Conservation (phyloP, 352 stramenopile species). For the Globisporangium canariense region DNA sequence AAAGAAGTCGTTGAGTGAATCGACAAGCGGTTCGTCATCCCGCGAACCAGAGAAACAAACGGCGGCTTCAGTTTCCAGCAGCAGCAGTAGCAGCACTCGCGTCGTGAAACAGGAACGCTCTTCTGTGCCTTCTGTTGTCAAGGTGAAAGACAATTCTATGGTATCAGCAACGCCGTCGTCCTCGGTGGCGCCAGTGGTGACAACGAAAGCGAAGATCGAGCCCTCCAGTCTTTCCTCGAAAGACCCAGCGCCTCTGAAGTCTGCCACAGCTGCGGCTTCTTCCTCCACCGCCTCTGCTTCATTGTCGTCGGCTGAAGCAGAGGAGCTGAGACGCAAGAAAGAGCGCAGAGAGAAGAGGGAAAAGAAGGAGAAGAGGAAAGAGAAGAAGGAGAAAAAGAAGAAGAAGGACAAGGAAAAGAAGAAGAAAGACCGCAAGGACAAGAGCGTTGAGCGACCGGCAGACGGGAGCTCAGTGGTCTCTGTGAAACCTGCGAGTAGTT, state of each 20-base stretch:
- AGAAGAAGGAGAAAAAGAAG: constrained; percentile 53
- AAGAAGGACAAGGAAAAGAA: constrained; percentile 60
- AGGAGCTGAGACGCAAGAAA: constrained; percentile 43
- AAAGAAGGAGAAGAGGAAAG: constrained; percentile 69
- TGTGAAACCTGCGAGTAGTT: constrained; percentile 3
- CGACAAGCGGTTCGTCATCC: constrained; percentile 13
- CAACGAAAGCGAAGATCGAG: constrained; percentile 1
- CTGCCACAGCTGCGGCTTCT: background rate
- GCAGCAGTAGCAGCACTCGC: background rate
- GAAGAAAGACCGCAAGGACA: constrained; percentile 40
- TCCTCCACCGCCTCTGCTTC: background rate
- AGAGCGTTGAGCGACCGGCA: constrained; percentile 20
- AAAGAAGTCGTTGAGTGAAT: constrained; percentile 30
- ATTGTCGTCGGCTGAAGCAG: background rate
- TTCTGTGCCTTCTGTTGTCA: background rate
- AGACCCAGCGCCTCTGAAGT: background rate
- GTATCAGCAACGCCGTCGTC: background rate
- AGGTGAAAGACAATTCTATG: background rate
- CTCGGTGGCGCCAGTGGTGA: background rate
- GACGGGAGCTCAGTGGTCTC: constrained; percentile 30
- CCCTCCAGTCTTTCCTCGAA: background rate
- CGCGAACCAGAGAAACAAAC: background rate
- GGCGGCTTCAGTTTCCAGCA: background rate
- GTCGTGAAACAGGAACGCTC: constrained; percentile 8
- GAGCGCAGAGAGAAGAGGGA: constrained; percentile 68